Conservation (phyloP, 768 basidiomycete species). For the Lentinula raphanica region DNA sequence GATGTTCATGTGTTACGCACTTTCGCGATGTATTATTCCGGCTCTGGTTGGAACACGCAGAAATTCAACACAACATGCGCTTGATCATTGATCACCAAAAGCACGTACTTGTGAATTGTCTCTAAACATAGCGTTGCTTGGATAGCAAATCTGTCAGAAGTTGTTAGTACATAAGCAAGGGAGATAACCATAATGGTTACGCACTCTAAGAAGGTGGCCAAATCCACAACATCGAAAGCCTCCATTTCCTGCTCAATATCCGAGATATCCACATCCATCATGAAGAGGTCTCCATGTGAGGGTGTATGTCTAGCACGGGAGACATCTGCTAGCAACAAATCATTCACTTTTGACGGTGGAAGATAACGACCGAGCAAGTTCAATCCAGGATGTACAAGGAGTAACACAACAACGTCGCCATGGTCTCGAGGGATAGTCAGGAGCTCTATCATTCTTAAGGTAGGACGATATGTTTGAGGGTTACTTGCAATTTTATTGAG, state of each 20-base stretch:
- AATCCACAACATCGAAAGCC: constrained; percentile 67
- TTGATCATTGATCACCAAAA: background rate
- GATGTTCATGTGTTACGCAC: constrained; percentile 21
- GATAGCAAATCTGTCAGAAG: constrained; percentile 54
- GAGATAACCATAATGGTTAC: constrained; percentile 14
- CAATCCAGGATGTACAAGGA: constrained; percentile 63
- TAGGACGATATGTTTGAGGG: constrained; percentile 47
- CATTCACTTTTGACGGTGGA: constrained; percentile 60
- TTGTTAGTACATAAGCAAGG: constrained; percentile 3
- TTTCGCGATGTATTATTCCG: constrained; percentile 66
- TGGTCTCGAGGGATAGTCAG: constrained; percentile 59
- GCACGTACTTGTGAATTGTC: constrained; percentile 50
- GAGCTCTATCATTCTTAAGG: constrained; percentile 57
- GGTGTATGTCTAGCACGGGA: constrained; percentile 35
- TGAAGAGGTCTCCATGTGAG: constrained; percentile 45
- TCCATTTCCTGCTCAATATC: constrained; percentile 49
- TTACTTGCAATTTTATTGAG: constrained; percentile 45
- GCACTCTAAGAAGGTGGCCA: constrained; percentile 72
- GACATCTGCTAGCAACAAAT: constrained; percentile 56
- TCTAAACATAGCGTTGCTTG: constrained; percentile 71
- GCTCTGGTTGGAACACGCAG: constrained; percentile 27
- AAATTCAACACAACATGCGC: background rate
- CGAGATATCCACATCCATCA: constrained; percentile 40
- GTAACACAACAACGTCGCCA: constrained; percentile 67
- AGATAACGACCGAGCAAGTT: constrained; percentile 70